phyloP scores from a whole-genome alignment of 192 early-diverging fungal species.

The Backusella tuberculispora region DNA sequence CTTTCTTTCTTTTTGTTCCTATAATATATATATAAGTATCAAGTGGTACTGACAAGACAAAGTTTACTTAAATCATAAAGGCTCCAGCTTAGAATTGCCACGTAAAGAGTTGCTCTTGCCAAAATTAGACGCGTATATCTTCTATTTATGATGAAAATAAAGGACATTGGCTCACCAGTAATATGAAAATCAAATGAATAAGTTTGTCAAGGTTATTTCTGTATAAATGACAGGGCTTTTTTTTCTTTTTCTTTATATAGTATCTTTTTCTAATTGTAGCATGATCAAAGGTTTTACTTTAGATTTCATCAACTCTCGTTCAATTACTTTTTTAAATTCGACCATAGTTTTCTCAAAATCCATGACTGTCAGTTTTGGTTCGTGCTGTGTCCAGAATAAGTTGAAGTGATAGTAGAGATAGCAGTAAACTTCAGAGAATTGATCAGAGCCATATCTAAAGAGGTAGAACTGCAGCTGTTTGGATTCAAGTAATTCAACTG shows the following conservation, averaged over 20 bases:
- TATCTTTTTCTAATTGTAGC: neutral
- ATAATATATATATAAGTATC: no score
- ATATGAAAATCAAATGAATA: neutral
- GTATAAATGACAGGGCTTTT: no score
- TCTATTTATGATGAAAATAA: no score
- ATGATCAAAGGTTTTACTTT: neutral
- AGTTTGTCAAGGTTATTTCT: neutral
- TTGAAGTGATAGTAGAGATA: constrained; percentile 71
- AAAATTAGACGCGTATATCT: no score
- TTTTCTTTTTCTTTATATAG: neutral
- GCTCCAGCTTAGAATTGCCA: no score
- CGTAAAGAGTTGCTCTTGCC: no score
- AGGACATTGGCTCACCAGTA: no score
- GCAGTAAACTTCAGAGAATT: constrained; percentile 77
- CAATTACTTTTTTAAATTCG: constrained; percentile 58
- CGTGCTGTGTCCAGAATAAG: constrained; percentile 59
- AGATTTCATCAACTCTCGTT: constrained; percentile 44
- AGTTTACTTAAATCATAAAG: no score
- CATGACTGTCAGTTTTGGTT: constrained; percentile 66
- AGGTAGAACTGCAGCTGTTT: constrained; percentile 68
- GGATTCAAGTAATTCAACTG: constrained; percentile 60
- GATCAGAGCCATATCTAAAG: constrained; percentile 58
- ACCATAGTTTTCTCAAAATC: constrained; percentile 72
- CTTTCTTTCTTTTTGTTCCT: no score
- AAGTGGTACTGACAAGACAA: no score